phyloP scores from a whole-genome alignment of 2,329 filamentous ascomycete genomes.

The Aspergillus melleus region DNA sequence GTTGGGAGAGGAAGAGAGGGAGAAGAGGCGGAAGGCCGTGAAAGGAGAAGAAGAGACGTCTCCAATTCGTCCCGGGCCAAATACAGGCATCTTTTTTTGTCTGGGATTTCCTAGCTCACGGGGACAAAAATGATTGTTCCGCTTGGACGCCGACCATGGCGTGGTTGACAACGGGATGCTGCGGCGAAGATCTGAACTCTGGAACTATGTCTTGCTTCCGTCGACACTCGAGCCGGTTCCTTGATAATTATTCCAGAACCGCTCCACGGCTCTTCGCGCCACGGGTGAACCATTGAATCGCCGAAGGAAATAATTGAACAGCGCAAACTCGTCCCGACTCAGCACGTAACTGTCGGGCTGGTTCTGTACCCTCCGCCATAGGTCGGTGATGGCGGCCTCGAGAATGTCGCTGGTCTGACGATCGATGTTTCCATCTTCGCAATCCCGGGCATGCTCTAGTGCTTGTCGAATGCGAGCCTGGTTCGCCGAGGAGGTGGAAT shows the following conservation, averaged over 20 bases:
- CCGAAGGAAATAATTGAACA: slow-evolving; percentile 81
- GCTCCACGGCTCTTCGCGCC: slow-evolving; percentile 54
- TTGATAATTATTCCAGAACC: slow-evolving; percentile 55
- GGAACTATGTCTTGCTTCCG: slow-evolving; percentile 24
- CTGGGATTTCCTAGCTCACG: background rate
- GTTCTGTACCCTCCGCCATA: slow-evolving; percentile 68
- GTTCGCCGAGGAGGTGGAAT: slow-evolving; percentile 31
- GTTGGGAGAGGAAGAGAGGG: background rate
- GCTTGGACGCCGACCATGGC: background rate
- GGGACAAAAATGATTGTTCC: background rate
- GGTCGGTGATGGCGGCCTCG: slow-evolving; percentile 60
- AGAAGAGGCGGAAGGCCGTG: background rate
- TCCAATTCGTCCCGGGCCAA: background rate
- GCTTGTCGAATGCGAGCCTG: slow-evolving; percentile 61
- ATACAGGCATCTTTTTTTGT: background rate
- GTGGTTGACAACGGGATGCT: background rate
- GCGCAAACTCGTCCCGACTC: slow-evolving; percentile 73
- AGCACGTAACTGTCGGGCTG: slow-evolving; percentile 71
- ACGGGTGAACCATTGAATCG: slow-evolving; percentile 59
- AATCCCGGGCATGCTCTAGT: slow-evolving; percentile 74
- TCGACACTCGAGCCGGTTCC: slow-evolving; percentile 25
- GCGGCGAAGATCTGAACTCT: background rate
- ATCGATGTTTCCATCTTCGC: slow-evolving; percentile 65
- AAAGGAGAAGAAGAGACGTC: background rate
- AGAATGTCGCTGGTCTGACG: slow-evolving; percentile 64